phyloP scores from a whole-genome alignment of 2,329 filamentous ascomycete genomes.

The Fusarium torreyae region DNA sequence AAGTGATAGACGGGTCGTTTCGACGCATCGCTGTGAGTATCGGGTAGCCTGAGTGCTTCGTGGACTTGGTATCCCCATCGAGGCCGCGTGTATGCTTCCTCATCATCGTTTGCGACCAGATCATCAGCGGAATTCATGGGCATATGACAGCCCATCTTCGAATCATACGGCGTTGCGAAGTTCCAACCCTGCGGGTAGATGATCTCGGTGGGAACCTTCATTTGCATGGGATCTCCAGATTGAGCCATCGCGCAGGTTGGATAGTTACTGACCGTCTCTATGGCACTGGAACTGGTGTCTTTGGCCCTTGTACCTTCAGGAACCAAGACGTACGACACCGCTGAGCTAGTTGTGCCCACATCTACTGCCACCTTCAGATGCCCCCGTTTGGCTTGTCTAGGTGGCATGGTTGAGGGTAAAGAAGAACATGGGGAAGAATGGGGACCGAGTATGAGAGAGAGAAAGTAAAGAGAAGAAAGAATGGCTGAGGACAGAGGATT shows the following conservation, averaged over 20 bases:
- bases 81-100: neutral
- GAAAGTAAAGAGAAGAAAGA: too few species aligned
- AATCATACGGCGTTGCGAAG: neutral
- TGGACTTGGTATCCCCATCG: slow-evolving; percentile 15
- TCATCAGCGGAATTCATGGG: too few species aligned
- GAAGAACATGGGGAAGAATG: too few species aligned
- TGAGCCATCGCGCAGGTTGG: neutral
- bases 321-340: neutral
- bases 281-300: neutral
- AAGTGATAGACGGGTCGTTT: neutral
- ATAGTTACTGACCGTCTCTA: neutral
- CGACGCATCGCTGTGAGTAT: neutral
- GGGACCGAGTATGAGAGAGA: too few species aligned
- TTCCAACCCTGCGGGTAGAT: neutral
- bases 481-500: too few species aligned
- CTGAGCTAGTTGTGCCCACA: slow-evolving; percentile 1
- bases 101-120: too few species aligned
- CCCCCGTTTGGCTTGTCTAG: neutral
- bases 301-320: neutral
- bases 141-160: too few species aligned
- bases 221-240: neutral
- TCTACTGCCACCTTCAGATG: neutral
- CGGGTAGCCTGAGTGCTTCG: neutral
- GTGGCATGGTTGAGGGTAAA: too few species aligned
- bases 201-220: neutral